Base-by-base conservation (phyloP, 257 asterid genomes). In the Solanum ossicruentum region DNA sequence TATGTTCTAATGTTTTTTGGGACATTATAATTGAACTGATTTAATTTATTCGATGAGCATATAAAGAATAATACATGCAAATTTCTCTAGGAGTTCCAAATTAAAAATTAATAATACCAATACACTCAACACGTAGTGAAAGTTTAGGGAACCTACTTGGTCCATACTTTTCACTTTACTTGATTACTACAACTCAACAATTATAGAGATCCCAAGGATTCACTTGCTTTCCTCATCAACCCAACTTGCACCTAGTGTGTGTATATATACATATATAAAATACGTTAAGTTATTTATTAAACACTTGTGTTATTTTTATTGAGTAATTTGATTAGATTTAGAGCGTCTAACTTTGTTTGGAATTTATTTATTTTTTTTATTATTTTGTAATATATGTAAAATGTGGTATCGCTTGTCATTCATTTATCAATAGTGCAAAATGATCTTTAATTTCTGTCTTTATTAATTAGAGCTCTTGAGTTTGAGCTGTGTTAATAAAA, bases 31-130 rank as follows among this genome's bases (percentile, higher is more conserved):
- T 23, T 12, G 7, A 63, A 5, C 2, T 6, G 6, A 36, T 36
- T 36, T 0, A 1, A 63, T 63, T 63, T 12, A 63, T 0, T 3
- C 8, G 23, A 0, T 63, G 4, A 0, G 0, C 10, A 12, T 18
- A 13, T 1, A 15, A 12, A 54, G 18, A 15, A 5, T 15, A 54
- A 7, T 16, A 54, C 5, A 5, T 13, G 0, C 57, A 5, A 2
- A 52, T 52, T 52, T 52, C 18, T 2, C 7, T 5, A 16, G 1
- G 18, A 5, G 18, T 13, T 52, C 7, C 18, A 12, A 52, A 13
- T 32, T 32, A 32, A 13, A 12, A 47, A 9, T 18, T 0, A 39
- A 71, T 18, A 71, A 71, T 41, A 16, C 7, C 51, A 10, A 0
- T 71, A 41, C 12, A 71, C 41, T 63, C 41, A 63, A 3, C 21